phyloP scores from a whole-genome alignment of 768 basidiomycete species.

The Mycena venus region DNA sequence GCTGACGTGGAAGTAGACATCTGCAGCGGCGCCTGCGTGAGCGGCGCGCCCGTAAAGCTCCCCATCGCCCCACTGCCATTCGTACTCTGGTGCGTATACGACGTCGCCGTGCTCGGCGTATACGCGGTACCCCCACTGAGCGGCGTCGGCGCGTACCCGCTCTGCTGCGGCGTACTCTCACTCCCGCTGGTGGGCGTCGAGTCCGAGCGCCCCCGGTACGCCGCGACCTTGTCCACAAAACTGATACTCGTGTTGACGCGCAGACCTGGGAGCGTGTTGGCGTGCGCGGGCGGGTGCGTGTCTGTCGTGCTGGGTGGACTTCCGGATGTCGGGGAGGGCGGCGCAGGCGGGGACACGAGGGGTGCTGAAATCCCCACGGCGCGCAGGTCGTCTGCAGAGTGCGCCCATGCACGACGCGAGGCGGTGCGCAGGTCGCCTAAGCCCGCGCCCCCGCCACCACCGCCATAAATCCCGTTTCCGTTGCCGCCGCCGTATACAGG shows the following conservation, averaged over 20 bases:
- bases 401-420: constrained; percentile 83
- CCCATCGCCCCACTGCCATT: not conserved
- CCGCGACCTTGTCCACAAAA: constrained; percentile 73
- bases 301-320: too few relatives aligned
- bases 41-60: constrained; percentile 9
- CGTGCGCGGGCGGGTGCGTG: too few relatives aligned
- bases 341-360: not conserved
- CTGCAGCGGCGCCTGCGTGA: not conserved
- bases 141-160: constrained; percentile 2
- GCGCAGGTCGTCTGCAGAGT: constrained; percentile 83
- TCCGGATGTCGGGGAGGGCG: not conserved
- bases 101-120: not conserved
- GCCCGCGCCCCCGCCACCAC: not conserved
- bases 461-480: constrained; percentile 8
- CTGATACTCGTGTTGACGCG: constrained; percentile 56
- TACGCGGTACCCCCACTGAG: not conserved
- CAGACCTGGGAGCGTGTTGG: too few relatives aligned
- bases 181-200: constrained; percentile 41
- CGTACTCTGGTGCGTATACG: not conserved
- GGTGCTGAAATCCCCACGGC: constrained; percentile 50
- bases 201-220: constrained; percentile 64
- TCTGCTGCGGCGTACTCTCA: constrained; percentile 33
- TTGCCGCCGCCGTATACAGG: not conserved
- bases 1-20: not conserved
- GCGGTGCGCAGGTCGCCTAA: constrained; percentile 75